Evolutionary conservation across 495 filamentous ascomycete species (phyloP).

Genomic region (Xylaria castorea): DNA sequence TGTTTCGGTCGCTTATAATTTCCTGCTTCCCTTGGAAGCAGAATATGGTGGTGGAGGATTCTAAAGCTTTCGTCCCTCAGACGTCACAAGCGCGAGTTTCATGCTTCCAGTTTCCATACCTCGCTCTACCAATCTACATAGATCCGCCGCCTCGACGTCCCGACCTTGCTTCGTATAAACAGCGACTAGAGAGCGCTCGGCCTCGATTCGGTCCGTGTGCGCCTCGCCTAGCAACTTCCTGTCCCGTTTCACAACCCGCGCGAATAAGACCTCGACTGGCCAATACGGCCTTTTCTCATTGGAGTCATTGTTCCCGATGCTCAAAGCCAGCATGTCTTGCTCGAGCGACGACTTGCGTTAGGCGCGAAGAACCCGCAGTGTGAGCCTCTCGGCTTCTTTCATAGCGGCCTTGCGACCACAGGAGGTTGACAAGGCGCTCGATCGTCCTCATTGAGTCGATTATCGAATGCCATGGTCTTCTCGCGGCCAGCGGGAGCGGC

Average conservation of each 20-base stretch:
- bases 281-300: conserved; percentile 18
- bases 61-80: neutral
- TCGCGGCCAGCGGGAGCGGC: conserved; percentile 9
- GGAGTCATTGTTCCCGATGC: neutral
- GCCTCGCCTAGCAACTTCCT: conserved; percentile 15
- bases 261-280: conserved; percentile 13
- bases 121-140: neutral
- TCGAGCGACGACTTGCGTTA: conserved; percentile 4
- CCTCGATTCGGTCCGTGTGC: conserved; percentile 9
- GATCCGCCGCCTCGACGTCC: neutral
- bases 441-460: conserved; percentile 11
- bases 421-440: conserved; percentile 4
- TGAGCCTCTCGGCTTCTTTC: conserved; percentile 7
- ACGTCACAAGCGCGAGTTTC: neutral
- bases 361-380: neutral
- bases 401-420: conserved; percentile 16
- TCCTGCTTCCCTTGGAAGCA: neutral
- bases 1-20: neutral
- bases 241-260: neutral
- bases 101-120: neutral
- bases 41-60: conserved; percentile 12
- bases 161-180: conserved; percentile 11
- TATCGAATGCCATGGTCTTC: conserved; percentile 11
- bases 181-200: neutral
- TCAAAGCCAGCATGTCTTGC: neutral